Percentiles rank a stretch among this genome's conserved stretches.
Conservation (phyloP, 805 yeast genomes). For the Saccharomyces paradoxus region DNA sequence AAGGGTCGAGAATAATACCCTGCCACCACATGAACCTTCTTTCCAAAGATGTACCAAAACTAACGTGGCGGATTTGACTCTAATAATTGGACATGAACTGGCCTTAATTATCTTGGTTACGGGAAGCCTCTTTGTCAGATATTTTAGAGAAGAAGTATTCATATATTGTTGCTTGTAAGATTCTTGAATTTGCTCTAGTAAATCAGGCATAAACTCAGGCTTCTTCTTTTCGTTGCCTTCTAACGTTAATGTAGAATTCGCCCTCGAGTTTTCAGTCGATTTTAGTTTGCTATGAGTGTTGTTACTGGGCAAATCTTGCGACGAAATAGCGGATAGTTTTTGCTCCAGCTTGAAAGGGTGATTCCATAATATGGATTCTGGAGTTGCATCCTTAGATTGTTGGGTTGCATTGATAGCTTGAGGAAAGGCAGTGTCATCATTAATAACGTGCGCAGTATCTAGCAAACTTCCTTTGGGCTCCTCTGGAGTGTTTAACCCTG, state of each 20-base stretch:
- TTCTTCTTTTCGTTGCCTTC: conserved; percentile 5
- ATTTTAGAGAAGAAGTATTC: conserved; percentile 21
- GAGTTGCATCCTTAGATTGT: background rate
- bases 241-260: background rate
- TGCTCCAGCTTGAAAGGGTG: background rate
- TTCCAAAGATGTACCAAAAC: conserved; percentile 27
- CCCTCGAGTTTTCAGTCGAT: conserved; percentile 1
- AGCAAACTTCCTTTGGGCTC: conserved; percentile 2
- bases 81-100: conserved; percentile 20
- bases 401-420: background rate
- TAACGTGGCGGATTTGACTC: conserved; percentile 19
- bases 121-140: conserved; percentile 21
- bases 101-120: conserved; percentile 22
- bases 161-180: conserved; percentile 18
- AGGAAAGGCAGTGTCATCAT: background rate
- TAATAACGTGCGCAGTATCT: background rate
- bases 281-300: background rate
- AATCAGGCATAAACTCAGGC: conserved; percentile 18
- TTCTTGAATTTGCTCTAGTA: conserved; percentile 20
- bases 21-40: conserved; percentile 26
- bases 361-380: background rate
- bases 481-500: conserved; percentile 5
- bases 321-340: background rate
- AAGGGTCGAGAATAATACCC: conserved; percentile 24
- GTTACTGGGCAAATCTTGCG: background rate